These are phyloP conservation scores for Jaapia argillacea DNA, from an alignment of 768 basidiomycete species.

Conservation along the genomic window DNA sequence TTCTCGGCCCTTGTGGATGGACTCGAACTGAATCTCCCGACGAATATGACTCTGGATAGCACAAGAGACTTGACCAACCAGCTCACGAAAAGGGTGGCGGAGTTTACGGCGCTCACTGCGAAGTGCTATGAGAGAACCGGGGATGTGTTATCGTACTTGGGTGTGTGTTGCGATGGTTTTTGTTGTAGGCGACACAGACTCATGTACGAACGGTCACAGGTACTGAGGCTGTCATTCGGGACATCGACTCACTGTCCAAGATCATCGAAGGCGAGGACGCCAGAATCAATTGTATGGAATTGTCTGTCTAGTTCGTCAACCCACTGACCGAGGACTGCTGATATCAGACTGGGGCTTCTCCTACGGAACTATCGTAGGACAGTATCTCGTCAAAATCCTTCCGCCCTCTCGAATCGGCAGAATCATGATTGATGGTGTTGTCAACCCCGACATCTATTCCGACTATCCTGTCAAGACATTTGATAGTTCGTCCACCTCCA, in stretches of 20 bases:
- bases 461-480: not conserved
- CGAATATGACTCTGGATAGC: not conserved
- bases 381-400: not conserved
- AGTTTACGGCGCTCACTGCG: not conserved
- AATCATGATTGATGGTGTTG: not conserved
- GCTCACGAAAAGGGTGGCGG: not conserved
- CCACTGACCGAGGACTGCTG: not conserved
- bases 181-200: not conserved
- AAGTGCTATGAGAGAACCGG: not conserved
- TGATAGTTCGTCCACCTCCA: not conserved
- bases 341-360: not conserved
- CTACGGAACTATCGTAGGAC: not conserved
- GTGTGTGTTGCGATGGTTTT: not conserved
- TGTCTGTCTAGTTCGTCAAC: not conserved
- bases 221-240: not conserved
- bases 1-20: not conserved
- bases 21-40: not conserved
- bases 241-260: not conserved
- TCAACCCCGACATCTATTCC: not conserved
- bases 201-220: slow-evolving; percentile 1
- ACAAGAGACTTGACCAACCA: not conserved
- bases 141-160: not conserved
- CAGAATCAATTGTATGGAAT: not conserved
- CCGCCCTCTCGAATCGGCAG: not conserved
- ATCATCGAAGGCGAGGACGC: not conserved